Evolutionary conservation across 495 filamentous ascomycete species (phyloP).

Genomic region (Letharia lupina): DNA sequence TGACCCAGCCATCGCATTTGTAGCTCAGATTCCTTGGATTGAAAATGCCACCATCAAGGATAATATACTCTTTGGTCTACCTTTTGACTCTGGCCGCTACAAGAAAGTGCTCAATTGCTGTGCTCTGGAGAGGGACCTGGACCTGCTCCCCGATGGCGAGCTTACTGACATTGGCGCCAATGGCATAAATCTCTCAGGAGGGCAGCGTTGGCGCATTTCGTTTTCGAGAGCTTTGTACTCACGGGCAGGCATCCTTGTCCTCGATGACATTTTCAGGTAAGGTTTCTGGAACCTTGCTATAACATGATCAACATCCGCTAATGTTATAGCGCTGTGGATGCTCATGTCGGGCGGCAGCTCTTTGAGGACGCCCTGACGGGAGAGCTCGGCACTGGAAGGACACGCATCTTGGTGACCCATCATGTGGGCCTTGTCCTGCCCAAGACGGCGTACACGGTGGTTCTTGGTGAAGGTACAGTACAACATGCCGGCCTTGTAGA

Average conservation of each 20-base stretch:
- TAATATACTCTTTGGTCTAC: slow-evolving; percentile 67
- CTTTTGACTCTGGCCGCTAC: slow-evolving; percentile 57
- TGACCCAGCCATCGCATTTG: slow-evolving; percentile 60
- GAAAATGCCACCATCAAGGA: slow-evolving; percentile 71
- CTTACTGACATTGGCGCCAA: slow-evolving; percentile 73
- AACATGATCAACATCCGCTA: background rate
- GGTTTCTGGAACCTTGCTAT: slow-evolving; percentile 15
- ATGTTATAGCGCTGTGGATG: slow-evolving; percentile 36
- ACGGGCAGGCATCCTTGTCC: slow-evolving; percentile 64
- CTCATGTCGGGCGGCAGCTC: slow-evolving; percentile 70
- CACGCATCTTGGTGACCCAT: slow-evolving; percentile 74
- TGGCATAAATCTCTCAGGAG: slow-evolving; percentile 76
- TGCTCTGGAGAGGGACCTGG: slow-evolving; percentile 63
- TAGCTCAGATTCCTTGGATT: slow-evolving; percentile 80
- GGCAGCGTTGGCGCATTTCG: slow-evolving; percentile 74
- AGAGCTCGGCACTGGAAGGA: slow-evolving; percentile 57
- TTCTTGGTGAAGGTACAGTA: slow-evolving; percentile 58
- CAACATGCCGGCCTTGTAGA: slow-evolving; percentile 51
- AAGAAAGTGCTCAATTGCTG: slow-evolving; percentile 57
- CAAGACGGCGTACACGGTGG: slow-evolving; percentile 60
- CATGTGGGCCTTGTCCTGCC: slow-evolving; percentile 65
- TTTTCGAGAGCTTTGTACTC: slow-evolving; percentile 76
- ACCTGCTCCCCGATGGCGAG: slow-evolving; percentile 66
- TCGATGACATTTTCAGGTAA: slow-evolving; percentile 79
- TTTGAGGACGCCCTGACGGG: slow-evolving; percentile 68